phyloP scores from a whole-genome alignment of 495 filamentous ascomycete species.

The Parmelia sp. region DNA sequence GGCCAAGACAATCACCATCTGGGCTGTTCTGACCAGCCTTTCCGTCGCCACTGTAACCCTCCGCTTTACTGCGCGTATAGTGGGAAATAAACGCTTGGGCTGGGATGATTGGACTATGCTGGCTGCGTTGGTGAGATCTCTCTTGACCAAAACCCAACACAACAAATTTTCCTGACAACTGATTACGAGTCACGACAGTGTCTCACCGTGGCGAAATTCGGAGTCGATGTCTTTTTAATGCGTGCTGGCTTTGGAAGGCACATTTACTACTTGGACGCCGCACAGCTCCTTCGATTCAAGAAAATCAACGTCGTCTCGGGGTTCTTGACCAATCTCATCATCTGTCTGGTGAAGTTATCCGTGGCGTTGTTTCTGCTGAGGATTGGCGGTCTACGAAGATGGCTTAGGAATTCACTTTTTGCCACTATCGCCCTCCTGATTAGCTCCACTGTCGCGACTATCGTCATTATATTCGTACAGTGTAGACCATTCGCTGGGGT shows the following conservation, averaged over 20 bases:
- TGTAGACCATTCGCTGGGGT: conserved; percentile 1
- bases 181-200: not conserved
- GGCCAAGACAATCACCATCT: conserved; percentile 1
- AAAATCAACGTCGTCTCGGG: conserved; percentile 2
- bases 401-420: not conserved
- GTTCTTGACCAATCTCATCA: not conserved
- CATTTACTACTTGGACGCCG: conserved; percentile 3
- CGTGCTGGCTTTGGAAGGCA: conserved; percentile 7
- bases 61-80: not conserved
- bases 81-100: not conserved
- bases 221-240: not conserved
- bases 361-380: conserved; percentile 1
- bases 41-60: not conserved
- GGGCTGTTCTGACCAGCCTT: not conserved
- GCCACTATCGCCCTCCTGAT: not conserved
- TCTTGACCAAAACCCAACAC: not conserved
- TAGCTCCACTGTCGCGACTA: not conserved
- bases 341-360: conserved; percentile 5
- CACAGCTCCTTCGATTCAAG: not conserved
- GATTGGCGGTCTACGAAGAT: not conserved
- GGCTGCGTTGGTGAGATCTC: conserved; percentile 6
- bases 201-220: conserved; percentile 1
- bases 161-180: not conserved
- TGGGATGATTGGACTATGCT: conserved; percentile 8
- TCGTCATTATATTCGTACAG: conserved; percentile 3